phyloP scores from a whole-genome alignment of 2,329 filamentous ascomycete species.

The Aspergillus persii region DNA sequence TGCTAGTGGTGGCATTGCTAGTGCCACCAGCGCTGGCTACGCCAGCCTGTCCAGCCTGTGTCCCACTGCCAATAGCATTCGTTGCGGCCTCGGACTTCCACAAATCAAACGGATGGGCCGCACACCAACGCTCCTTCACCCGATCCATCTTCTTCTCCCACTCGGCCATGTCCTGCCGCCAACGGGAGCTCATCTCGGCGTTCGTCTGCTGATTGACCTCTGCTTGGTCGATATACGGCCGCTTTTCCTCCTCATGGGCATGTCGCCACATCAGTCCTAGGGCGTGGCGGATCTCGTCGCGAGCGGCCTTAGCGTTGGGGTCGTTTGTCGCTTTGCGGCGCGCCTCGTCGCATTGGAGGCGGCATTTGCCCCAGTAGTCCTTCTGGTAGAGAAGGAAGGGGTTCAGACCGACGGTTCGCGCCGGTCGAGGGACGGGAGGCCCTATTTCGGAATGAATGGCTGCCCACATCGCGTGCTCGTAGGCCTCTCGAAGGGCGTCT shows the following conservation, averaged over 20 bases:
- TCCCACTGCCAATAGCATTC: background rate
- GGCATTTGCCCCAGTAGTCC: constrained; percentile 62
- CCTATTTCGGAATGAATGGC: constrained; percentile 65
- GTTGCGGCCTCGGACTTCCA: constrained; percentile 21
- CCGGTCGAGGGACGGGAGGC: constrained; percentile 69
- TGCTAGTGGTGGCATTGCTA: too few species aligned
- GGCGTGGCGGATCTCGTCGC: constrained; percentile 76
- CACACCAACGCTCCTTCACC: constrained; percentile 42
- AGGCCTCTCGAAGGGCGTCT: constrained; percentile 45
- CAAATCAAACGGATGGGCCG: constrained; percentile 35
- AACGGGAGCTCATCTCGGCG: constrained; percentile 62
- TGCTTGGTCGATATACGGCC: constrained; percentile 75
- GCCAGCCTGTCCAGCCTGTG: background rate
- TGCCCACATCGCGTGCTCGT: constrained; percentile 57
- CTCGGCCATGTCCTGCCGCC: constrained; percentile 66
- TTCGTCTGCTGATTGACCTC: constrained; percentile 68
- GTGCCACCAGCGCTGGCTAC: background rate
- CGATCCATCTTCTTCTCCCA: constrained; percentile 41
- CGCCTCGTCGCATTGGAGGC: constrained; percentile 67
- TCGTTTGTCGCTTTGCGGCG: constrained; percentile 64
- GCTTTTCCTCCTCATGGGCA: constrained; percentile 65
- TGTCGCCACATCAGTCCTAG: constrained; percentile 91
- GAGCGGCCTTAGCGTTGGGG: constrained; percentile 63
- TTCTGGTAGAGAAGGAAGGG: constrained; percentile 90
- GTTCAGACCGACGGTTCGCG: constrained; percentile 68